These are phyloP conservation scores for Ailanthus altissimus DNA, from an alignment of 345 rosid genomes.

Conservation along the genomic window DNA sequence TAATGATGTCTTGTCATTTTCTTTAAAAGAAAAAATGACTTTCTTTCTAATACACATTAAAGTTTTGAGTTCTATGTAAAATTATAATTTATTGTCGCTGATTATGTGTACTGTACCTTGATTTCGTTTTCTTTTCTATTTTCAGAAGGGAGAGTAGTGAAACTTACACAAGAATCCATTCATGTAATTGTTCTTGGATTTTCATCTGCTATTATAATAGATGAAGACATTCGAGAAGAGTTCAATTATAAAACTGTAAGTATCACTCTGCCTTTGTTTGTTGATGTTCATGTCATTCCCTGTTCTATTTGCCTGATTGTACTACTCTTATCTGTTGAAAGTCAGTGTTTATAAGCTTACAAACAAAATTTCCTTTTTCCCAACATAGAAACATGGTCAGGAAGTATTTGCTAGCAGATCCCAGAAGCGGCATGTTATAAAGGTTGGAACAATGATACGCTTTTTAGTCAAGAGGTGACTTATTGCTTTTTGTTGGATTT, in stretches of 20 bases:
- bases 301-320: neutral
- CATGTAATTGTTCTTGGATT: constrained; percentile 81
- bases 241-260: constrained; percentile 57
- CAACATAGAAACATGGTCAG: constrained; percentile 54
- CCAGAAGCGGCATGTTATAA: constrained; percentile 59
- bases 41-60: neutral
- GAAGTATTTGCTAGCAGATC: constrained; percentile 54
- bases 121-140: neutral
- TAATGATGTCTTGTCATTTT: neutral
- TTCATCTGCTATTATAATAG: constrained; percentile 66
- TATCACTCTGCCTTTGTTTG: neutral
- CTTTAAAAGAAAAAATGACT: neutral
- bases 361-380: neutral
- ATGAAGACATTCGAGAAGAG: constrained; percentile 70
- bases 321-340: neutral
- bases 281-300: neutral
- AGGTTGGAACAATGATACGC: constrained; percentile 70
- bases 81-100: neutral
- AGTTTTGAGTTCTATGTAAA: neutral
- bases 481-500: neutral
- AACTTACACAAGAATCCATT: constrained; percentile 65
- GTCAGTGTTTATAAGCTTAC: neutral
- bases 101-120: constrained; percentile 5
- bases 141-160: constrained; percentile 80
- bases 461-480: constrained; percentile 77